A percentile compares a stretch with the other conserved stretches of the same genome.
Conservation (phyloP, 768 basidiomycete genomes). For the Suillus paluster region DNA sequence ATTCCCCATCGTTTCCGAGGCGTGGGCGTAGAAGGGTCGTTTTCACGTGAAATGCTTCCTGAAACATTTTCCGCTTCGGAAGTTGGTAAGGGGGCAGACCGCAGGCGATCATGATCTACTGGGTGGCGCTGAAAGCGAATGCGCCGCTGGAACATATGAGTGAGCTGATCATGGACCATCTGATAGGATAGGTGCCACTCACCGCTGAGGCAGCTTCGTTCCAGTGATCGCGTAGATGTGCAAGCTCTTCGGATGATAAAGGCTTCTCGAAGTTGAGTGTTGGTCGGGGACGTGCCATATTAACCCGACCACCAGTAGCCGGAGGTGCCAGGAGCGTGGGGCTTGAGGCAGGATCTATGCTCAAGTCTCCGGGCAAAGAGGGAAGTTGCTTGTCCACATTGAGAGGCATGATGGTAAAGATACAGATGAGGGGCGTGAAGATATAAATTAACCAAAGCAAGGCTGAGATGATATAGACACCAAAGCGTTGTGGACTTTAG, state of each 20-base stretch:
- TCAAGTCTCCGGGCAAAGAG: constrained; percentile 18
- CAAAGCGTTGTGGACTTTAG: background rate
- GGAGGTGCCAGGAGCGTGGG: background rate
- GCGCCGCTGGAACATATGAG: constrained; percentile 18
- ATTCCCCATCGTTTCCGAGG: constrained; percentile 21
- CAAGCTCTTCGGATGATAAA: constrained; percentile 23
- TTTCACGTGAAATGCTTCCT: constrained; percentile 1
- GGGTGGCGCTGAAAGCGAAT: constrained; percentile 25
- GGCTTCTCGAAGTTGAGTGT: constrained; percentile 21
- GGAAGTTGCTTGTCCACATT: constrained; percentile 28
- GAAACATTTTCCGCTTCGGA: constrained; percentile 4
- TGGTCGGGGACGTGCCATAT: constrained; percentile 18
- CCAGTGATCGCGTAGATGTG: constrained; percentile 26
- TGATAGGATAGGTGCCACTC: constrained; percentile 4
- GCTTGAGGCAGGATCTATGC: background rate
- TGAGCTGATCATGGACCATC: constrained; percentile 4
- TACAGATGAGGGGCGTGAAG: background rate
- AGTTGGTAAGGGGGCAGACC: constrained; percentile 17
- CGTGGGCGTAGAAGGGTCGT: background rate
- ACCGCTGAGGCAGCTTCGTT: constrained; percentile 29
- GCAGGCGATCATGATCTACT: constrained; percentile 2
- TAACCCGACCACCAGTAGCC: background rate
- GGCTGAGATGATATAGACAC: background rate
- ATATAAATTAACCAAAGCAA: background rate
- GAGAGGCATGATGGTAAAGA: constrained; percentile 13